Base-by-base conservation (phyloP, 2,329 filamentous ascomycete genomes). In the Cordyceps sp. region DNA sequence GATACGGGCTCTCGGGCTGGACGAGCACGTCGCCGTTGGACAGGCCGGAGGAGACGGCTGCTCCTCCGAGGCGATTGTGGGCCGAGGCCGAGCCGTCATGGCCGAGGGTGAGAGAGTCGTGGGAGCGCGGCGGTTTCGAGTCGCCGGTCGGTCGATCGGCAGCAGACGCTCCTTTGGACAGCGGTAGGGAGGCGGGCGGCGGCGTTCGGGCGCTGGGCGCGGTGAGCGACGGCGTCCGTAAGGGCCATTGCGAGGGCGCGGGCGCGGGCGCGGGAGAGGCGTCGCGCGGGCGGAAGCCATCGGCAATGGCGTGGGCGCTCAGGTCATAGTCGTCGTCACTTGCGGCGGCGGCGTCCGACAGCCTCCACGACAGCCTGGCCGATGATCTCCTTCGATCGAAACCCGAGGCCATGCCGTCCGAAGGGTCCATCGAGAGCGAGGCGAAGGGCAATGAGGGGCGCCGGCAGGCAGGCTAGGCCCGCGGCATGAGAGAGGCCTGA, bases 1-100 rank as follows among this genome's bases (percentile, higher is more conserved):
- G 68, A 41, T 84, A 81, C 10, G 78, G 78, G 36, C 70, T 76
- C 35, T 82, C 65, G 4, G 61, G 39, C 21, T 52, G 50, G 15
- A 64, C 46, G 25, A 54, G 52, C 4, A 53, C 48, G n/a, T 53
- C 50, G 2, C 52, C 48, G 27, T 53, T 55, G 17, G 31, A 15
- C 4, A 26, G 28, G 24, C 31, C 3, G 32, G 26, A 6, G 32
- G 36, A 21, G 20, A n/a, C n/a, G n/a, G n/a, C n/a, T n/a, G n/a
- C n/a, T n/a, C n/a, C n/a, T n/a, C n/a, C n/a, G n/a, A n/a, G n/a
- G n/a, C n/a, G 31, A 23, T 31, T 21, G n/a, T 34, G 35, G 14
- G 35, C 23, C 10, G 39, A 29, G 18, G 53, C 55, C 5, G 47
- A 53, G 13, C 64, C 66, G 42, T 73, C 67, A 37, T 71, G 60